Base-by-base conservation (phyloP, 129 eudicot species). In the Calendula officinalis region DNA sequence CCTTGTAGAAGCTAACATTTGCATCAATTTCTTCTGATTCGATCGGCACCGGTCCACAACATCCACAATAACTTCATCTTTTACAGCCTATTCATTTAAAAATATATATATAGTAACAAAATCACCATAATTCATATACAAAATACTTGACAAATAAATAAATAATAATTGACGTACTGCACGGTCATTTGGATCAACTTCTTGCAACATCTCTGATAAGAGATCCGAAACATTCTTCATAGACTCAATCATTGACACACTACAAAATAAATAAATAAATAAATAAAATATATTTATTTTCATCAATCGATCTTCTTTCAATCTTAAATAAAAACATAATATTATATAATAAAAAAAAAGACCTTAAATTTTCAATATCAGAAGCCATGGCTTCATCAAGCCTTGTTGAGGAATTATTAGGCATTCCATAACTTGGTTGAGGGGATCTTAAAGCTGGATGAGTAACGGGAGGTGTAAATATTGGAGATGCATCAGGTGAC, bases 321-420 rank as follows among this genome's bases (percentile, higher is more conserved):
- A 62, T 22, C 2, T 22, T 22, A 27, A 60, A 15, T 5, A 0
- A 4, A 11, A 58, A 46, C 15, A 30, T 10, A 45, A 62, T 8
- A n/a, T 33, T 34, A 12, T 8, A 17, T 51, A 53, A 7, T 12
- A n/a, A 56, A 44, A 6, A 54, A 8, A 27, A 22, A 45, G 43
- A 91, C 98, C 98, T 87, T 66, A 91, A 60, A 43, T 40, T 81
- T 62, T 80, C 90, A 45, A 78, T 70, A 62, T 84, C 96, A 5
- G 96, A 79, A 54, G 90, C 94, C 96, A 85, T 87, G 17, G 88
- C 96, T 83, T 84, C 96, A 74, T 87, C 96, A 68, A 87, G 90
- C 68, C 90, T 72, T 30, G 88, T 81, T 34, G 96, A 78, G 57
- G 98, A 80, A 76, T 84, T 91, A 63, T 65, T 83, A 40, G 98